Evolutionary conservation across 371 early-diverging fungal species (phyloP), one percentile per base, ranked within the genome.

Genomic region (Mortierella sp.): DNA sequence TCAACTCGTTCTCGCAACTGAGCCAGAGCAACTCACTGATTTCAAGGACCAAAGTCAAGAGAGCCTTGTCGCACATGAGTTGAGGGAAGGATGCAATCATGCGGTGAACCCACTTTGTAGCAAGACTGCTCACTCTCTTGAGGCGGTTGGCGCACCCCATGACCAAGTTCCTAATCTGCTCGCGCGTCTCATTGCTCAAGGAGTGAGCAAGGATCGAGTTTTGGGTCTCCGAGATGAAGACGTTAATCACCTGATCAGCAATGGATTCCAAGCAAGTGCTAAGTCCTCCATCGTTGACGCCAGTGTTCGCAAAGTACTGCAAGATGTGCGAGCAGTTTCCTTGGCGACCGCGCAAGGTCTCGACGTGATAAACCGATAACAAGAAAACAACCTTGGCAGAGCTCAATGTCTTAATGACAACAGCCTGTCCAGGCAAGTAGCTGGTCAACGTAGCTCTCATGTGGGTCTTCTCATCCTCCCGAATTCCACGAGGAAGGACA

Each of bases 281-380:
- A 62, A 96, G 77, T 1, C 91, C 90, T 28, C 92, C 91, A 58
- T 88, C 86, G 63, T 89, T 91, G 55, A 95, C 91, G 4, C 96
- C 94, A 53, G 94, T 90, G 77, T 97, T 97, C 84, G 89, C 86
- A 66, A 97, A 93, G 83, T 98, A 98, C 41, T 88, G 87, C 22
- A 95, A 74, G 45, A 97, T 88, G 59, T 89, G 89, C 11, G 90
- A 88, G 69, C 92, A 91, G 74, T 92, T 87, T 13, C 96, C 91
- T 55, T 89, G 86, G 19, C 86, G 84, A 48, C 93, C 92, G 15
- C 97, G 88, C 86, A 95, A 89, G 41, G 89, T 87, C 80, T 98
- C 98, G 38, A 96, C 90, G 66, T 95, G 92, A 76, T 94, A 93
- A 0, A 97, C 92, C 2, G 96, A 90, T 36, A 96, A 86, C 24